Evolutionary conservation across 257 asterid species (phyloP), one percentile per base, ranked within the genome.

Genomic region (Capsicum rhomboideum): DNA sequence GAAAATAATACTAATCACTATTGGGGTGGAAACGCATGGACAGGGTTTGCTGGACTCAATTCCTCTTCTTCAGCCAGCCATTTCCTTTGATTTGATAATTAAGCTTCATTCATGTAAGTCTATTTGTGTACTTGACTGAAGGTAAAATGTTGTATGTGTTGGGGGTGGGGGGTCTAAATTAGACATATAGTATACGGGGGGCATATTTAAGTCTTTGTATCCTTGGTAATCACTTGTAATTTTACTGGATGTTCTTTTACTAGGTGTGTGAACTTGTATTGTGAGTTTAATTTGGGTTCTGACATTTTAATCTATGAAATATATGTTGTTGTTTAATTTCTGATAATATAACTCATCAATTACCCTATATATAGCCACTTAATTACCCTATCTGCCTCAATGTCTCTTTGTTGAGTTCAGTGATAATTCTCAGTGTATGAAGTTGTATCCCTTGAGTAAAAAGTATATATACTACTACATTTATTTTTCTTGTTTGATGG

Each of bases 1-100:
- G 88, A 85, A 20, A 83, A 28, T 28, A 82, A 83, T 12, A 34
- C 40, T 34, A 82, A 83, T 31, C 92, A 87, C n/a, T 83, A 82
- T 77, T 88, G 91, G 91, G 84, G 84, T 75, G 85, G 84, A 79
- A 89, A 54, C 69, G 83, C 87, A 23, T 87, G 91, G 88, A 77
- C 88, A 40, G 87, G 89, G 34, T 87, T 87, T 67, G 84, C 90
- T 56, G 88, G 90, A 55, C 85, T 89, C 63, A 89, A 86, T 78
- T 85, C 88, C 42, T 86, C 89, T 64, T 89, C 89, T 56, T 81
- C 90, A 16, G 82, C 85, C 56, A 54, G 42, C 72, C 90, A 89
- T 83, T 86, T 89, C 52, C 83, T 89, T 46, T 89, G 83, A 86
- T 84, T 20, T 16, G 8, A 11, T 40, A 40, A 40, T 2, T 29